Evolutionary conservation across 2,329 filamentous ascomycete genomes (phyloP), one percentile per base, ranked within the genome.

Genomic region (Fusarium subglutinans): DNA sequence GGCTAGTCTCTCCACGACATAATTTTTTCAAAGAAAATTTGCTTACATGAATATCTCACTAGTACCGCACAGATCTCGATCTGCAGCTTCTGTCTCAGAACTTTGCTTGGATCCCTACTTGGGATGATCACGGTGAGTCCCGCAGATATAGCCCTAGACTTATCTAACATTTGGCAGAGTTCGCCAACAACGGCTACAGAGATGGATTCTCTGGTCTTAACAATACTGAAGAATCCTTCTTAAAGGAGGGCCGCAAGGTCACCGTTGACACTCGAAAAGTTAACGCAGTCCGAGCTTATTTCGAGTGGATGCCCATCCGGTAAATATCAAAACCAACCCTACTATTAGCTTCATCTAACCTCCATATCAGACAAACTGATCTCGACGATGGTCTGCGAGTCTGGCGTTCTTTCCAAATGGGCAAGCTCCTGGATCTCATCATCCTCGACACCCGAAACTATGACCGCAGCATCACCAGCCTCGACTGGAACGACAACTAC

Each of bases 251-350:
- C 8, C 62, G 44, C 2, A 55, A 54, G 8, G 62, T 93, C n/a
- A 89, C 87, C 38, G 89, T 93, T n/a, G 91, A 93, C 73, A 89
- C 92, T 79, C 87, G 91, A 72, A 94, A 93, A 83, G 90, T 92
- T 85, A 92, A 93, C 60, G 92, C 91, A 4, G 91, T 94, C 5
- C 86, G 92, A 43, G 91, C 91, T 3, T 92, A 92, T 77, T 92
- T 92, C 67, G 90, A 92, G 78, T 91, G 90, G 89, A 79, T 80
- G 76, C 77, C 77, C 2, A 77, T 80, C 37, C 83, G 84, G 20
- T 90, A 92, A 40, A n/a, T n/a, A n/a, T 20, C 17, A 15, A 38
- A n/a, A 6, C 13, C 8, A 35, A 3, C 17, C 17, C 12, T 15
- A 13, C 2, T 3, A 11, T 13, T 5, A 15, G 15, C 2, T 22